phyloP scores from a whole-genome alignment of 129 eudicot genomes.

The Oenanthe sinensis region DNA sequence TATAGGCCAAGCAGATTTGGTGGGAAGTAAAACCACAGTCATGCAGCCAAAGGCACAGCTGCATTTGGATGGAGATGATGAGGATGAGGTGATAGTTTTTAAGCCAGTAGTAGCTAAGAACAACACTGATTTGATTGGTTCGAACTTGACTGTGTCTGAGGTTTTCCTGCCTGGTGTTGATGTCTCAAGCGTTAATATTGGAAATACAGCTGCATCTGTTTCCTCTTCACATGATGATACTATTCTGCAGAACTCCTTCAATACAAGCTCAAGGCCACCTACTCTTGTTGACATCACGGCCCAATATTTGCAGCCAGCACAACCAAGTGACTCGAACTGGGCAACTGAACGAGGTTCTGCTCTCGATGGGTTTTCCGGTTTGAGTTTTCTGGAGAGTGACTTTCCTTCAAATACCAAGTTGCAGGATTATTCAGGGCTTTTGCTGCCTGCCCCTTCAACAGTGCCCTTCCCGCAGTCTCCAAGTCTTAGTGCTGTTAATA shows the following conservation, averaged over 20 bases:
- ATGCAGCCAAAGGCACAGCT: conserved; percentile 21
- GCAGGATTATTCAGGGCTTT: conserved; percentile 23
- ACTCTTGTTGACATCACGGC: conserved; percentile 21
- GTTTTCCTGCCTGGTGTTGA: conserved; percentile 22
- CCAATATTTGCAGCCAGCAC: conserved; percentile 33
- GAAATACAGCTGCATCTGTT: conserved; percentile 18
- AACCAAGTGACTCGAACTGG: conserved; percentile 38
- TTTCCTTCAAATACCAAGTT: conserved; percentile 21
- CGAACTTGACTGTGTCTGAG: conserved; percentile 26
- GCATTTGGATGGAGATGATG: conserved; percentile 59
- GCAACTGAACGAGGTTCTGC: conserved; percentile 28
- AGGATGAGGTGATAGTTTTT: conserved; percentile 86
- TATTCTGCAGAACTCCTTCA: conserved; percentile 22
- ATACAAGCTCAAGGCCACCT: conserved; percentile 21
- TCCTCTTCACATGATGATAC: conserved; percentile 33
- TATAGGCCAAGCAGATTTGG: conserved; percentile 12
- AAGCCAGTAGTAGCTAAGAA: conserved; percentile 59
- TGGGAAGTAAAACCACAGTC: conserved; percentile 10
- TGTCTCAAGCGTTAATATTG: conserved; percentile 17
- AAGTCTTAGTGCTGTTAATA: conserved; percentile 20
- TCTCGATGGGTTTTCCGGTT: conserved; percentile 34
- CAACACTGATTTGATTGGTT: conserved; percentile 24
- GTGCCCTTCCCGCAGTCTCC: conserved; percentile 37
- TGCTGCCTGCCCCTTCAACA: conserved; percentile 35
- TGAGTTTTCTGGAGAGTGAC: conserved; percentile 43